A percentile compares a stretch with the other conserved stretches of the same genome.
These are phyloP conservation scores for Prototheca wickerhamii DNA, from an alignment of 163 green algal species.

Conservation along the genomic window DNA sequence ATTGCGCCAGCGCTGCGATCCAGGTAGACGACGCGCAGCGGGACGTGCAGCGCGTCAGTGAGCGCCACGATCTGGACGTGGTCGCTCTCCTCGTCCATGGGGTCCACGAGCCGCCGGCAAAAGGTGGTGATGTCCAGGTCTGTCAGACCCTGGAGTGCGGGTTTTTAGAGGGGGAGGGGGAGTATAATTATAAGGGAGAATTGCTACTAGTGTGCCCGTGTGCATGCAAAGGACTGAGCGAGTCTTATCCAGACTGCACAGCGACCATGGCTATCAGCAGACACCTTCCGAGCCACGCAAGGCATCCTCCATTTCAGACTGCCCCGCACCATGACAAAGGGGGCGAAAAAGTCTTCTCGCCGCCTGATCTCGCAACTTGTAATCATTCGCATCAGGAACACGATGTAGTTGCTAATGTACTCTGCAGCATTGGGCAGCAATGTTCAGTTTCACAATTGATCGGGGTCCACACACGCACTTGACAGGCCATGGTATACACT, in stretches of 20 bases:
- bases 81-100: conserved; percentile 93
- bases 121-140: conserved; percentile 70
- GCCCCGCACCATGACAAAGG: conserved; percentile 91
- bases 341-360: conserved; percentile 78
- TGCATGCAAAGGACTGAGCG: too few relatives aligned
- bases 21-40: conserved; percentile 76
- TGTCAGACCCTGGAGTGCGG: conserved; percentile 31
- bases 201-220: too few relatives aligned
- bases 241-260: too few relatives aligned
- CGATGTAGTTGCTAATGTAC: conserved; percentile 54
- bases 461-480: too few relatives aligned
- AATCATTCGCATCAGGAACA: conserved; percentile 88
- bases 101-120: conserved; percentile 71
- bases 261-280: too few relatives aligned
- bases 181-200: neutral
- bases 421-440: conserved; percentile 13
- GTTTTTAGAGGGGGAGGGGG: neutral
- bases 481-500: too few relatives aligned
- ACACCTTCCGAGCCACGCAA: too few relatives aligned
- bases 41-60: conserved; percentile 74
- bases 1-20: conserved; percentile 35
- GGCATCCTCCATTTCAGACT: too few relatives aligned
- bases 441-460: too few relatives aligned
- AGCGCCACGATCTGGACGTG: conserved; percentile 90
- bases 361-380: conserved; percentile 69